Evolutionary conservation across 2,329 filamentous ascomycete genomes (phyloP).

Genomic region (Pseudogymnoascus sp.): DNA sequence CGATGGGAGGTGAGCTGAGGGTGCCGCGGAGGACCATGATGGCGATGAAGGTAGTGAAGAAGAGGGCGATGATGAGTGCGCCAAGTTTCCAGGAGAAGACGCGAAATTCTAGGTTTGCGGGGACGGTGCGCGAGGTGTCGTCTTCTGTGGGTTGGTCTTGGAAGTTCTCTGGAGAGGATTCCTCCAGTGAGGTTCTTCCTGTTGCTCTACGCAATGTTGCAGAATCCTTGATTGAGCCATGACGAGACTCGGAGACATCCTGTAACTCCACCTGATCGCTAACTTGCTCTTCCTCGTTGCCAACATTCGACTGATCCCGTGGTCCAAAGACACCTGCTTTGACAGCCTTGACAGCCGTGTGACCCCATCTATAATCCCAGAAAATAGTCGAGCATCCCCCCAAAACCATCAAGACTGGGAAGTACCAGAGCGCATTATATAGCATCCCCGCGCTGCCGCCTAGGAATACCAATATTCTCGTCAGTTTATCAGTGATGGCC

Average conservation of each 20-base stretch:
- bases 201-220: background rate
- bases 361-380: constrained; percentile 41
- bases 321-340: background rate
- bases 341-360: background rate
- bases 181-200: background rate
- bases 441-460: constrained; percentile 58
- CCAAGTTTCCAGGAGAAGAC: constrained; percentile 41
- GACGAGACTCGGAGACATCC: background rate
- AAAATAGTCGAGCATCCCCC: constrained; percentile 46
- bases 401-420: constrained; percentile 54
- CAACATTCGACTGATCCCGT: background rate
- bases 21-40: constrained; percentile 46
- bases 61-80: constrained; percentile 36
- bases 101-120: constrained; percentile 11
- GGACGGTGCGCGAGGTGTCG: constrained; percentile 12
- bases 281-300: background rate
- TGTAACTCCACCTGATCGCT: background rate
- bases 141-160: background rate
- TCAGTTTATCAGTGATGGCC: constrained; percentile 57
- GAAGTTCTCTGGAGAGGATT: background rate
- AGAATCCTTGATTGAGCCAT: background rate
- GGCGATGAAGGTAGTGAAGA: constrained; percentile 49
- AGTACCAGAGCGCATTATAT: constrained; percentile 71
- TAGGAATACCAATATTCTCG: constrained; percentile 56
- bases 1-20: constrained; percentile 36